Base-by-base conservation (phyloP, 148 eudicot species). In the Heliamphora exappendiculata region DNA sequence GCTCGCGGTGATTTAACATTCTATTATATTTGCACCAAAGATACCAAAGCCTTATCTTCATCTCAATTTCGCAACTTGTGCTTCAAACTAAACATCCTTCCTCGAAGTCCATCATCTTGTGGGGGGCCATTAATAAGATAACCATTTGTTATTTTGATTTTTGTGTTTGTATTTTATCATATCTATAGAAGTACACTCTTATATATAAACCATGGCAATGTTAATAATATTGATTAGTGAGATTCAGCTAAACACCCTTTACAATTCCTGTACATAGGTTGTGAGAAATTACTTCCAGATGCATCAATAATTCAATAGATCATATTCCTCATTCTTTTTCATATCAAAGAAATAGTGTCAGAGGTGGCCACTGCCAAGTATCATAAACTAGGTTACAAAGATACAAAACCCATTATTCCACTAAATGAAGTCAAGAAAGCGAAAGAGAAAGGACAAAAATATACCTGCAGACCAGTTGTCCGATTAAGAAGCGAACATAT, bases 401-500 rank as follows among this genome's bases (percentile, higher is more conserved):
- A 47, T 42, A 44, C 57, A 45, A 13, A 36, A 73, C 24, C 51
- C 45, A 60, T 24, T 57, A 73, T 26, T 47, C 11, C 11, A n/a
- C 57, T 17, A 75, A 28, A 24, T 34, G 59, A 72, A 41, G 29
- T 17, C 4, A 24, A 62, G 17, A 62, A 69, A 44, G 36, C 28
- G 12, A 57, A 50, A 49, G 58, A 39, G n/a, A 44, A 49, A 54
- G 24, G 71, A 70, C 19, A 36, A 11, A 71, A 53, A 79, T 70
- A 77, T 80, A 92, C 98, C 97, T 94, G 98, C 45, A 49, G 26
- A 62, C 98, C 97, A 60, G 87, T 84, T 51, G 98, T 94, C 7
- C 47, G 58, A 82, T 94, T 94, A 60, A 92, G 84, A 80, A 94
- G 96, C 80, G 90, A 89, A 76, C 97, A 94, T 66, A 94, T 94